Evolutionary conservation across 2,329 filamentous ascomycete species (phyloP), one percentile per base, ranked within the genome.

Genomic region (Bipolaris oryzae): DNA sequence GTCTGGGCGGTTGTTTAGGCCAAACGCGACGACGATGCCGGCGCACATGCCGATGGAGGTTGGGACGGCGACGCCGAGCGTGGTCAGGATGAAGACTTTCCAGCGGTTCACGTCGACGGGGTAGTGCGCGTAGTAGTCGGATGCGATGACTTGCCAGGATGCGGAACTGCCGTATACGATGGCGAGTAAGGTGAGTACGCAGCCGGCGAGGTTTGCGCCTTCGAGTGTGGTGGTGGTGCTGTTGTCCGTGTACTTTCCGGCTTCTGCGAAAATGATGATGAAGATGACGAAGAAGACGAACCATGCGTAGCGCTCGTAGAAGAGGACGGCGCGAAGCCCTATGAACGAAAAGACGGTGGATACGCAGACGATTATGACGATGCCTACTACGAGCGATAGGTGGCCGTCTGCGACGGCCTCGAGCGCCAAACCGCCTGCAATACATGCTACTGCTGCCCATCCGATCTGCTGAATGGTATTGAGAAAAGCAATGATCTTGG

Each of bases 291-390:
- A 76, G 52, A 78, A 80, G 50, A 77, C 62, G 57, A 80, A 74
- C 80, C 80, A 82, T 1, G 80, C 78, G 57, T 81, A 82, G 52
- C 79, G 79, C 69, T 82, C 80, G 60, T 78, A 82, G 0, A 78
- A 72, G 46, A 81, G 69, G 52, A 82, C 80, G 23, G 79, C 69
- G 18, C 72, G 71, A 34, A 82, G 75, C 7, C 78, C 78, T 13
- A 78, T 62, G 50, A 79, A 74, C 3, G 73, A 76, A 58, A 80
- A 70, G 28, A 75, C 42, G 33, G 75, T 68, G 42, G 70, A 71
- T 51, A 77, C 66, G 10, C 76, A 68, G 1, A 76, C 77, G 33
- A 80, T 75, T 45, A 80, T 78, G 35, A 80, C 71, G 41, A 79
- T 78, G 7, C 78, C 78, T 1, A 81, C 76, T 3, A 75, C 74